Conservation (phyloP, 805 yeast genomes). For the Hermanozyma aechmeae region DNA sequence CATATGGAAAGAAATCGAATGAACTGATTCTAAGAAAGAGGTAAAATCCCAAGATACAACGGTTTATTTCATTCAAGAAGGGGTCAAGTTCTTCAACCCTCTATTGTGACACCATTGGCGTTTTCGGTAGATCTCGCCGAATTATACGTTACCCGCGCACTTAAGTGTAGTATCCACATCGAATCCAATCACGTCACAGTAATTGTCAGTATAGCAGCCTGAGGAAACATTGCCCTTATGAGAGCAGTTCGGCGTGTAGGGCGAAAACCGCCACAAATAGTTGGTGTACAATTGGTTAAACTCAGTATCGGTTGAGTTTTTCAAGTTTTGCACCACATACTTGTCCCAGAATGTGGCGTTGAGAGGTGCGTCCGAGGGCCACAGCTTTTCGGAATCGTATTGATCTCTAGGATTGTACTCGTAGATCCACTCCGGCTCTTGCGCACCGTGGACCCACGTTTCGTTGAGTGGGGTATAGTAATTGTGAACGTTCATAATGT, state of each 20-base stretch:
- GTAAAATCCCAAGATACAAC: background rate
- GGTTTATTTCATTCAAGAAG: background rate
- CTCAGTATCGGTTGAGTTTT: conserved; percentile 24
- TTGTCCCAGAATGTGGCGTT: conserved; percentile 63
- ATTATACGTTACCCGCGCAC: background rate
- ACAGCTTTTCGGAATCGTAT: conserved; percentile 39
- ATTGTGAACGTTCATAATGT: conserved; percentile 50
- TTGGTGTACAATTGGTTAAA: conserved; percentile 43
- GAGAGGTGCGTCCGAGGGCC: conserved; percentile 54
- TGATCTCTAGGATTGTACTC: conserved; percentile 58
- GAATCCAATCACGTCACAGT: conserved; percentile 10
- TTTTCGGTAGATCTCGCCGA: too few species aligned
- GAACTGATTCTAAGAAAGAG: background rate
- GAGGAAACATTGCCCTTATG: conserved; percentile 5
- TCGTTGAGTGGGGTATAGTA: conserved; percentile 52
- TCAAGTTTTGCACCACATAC: conserved; percentile 38
- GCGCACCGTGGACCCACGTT: conserved; percentile 42
- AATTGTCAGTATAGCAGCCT: conserved; percentile 8
- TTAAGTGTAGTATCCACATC: conserved; percentile 3
- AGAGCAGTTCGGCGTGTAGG: conserved; percentile 34
- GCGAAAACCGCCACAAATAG: conserved; percentile 45
- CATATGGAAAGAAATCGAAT: background rate
- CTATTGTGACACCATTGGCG: too few species aligned
- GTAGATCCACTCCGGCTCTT: conserved; percentile 52
- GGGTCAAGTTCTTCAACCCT: conserved; percentile 2